Percentiles rank a stretch among this genome's conserved stretches.
These are phyloP conservation scores for Alternaria dauci DNA, from an alignment of 2,329 filamentous ascomycete species.

Conservation along the genomic window DNA sequence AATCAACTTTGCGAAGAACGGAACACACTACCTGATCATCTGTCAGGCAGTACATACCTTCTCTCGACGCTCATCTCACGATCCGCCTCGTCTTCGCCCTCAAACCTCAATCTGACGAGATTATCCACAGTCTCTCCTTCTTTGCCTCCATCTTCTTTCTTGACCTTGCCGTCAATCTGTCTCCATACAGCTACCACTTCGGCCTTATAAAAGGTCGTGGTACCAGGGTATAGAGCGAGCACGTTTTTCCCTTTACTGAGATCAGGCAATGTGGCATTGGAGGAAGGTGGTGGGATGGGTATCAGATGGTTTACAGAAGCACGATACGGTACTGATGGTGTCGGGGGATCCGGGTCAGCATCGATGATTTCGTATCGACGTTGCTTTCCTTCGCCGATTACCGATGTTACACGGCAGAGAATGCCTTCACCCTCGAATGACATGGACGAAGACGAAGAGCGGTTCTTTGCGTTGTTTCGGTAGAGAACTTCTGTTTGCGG, in stretches of 20 bases:
- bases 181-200: conserved; percentile 57
- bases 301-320: conserved; percentile 58
- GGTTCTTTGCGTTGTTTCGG: conserved; percentile 57
- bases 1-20: background rate
- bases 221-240: conserved; percentile 60
- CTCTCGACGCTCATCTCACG: conserved; percentile 59
- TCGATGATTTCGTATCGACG: conserved; percentile 63
- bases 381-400: conserved; percentile 63
- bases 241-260: conserved; percentile 55
- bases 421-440: conserved; percentile 60
- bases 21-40: background rate
- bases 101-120: conserved; percentile 57
- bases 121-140: conserved; percentile 53
- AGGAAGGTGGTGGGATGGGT: conserved; percentile 54
- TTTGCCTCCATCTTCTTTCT: conserved; percentile 52
- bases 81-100: conserved; percentile 58
- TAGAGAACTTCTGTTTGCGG: conserved; percentile 61
- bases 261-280: conserved; percentile 53
- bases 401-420: conserved; percentile 59
- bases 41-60: conserved; percentile 57
- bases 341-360: conserved; percentile 54
- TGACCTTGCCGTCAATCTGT: conserved; percentile 41
- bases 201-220: conserved; percentile 63
- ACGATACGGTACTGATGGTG: conserved; percentile 52
- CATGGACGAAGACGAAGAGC: conserved; percentile 29